Evolutionary conservation across 2,329 filamentous ascomycete genomes (phyloP).

Genomic region (Cladophialophora psammophila): DNA sequence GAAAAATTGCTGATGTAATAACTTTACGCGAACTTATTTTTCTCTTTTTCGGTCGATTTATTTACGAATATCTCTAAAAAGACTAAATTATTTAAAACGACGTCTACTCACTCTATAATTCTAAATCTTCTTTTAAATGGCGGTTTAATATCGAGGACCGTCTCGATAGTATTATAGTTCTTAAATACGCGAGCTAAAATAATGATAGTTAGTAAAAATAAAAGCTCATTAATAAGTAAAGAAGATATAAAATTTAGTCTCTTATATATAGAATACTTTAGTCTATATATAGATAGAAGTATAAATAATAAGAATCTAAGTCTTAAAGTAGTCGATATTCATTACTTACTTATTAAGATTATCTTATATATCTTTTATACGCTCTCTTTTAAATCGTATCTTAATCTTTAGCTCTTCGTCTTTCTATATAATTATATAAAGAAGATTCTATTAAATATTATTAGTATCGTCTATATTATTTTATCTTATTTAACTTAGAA

Average conservation of each 20-base stretch:
- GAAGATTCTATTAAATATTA: not conserved
- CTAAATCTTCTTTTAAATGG: not conserved
- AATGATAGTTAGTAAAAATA: not conserved
- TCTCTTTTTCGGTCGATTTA: not conserved
- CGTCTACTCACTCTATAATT: not conserved
- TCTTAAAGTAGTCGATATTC: not conserved
- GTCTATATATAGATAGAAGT: not conserved
- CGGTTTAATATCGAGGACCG: not conserved
- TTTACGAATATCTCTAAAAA: not conserved
- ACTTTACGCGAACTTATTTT: not conserved
- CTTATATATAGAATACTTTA: not conserved
- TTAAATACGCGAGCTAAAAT: not conserved
- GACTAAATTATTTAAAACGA: not conserved
- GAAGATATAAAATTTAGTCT: not conserved
- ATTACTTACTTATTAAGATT: not conserved
- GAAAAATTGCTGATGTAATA: too few relatives aligned
- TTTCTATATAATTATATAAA: not conserved
- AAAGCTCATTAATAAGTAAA: not conserved
- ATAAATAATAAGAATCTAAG: not conserved
- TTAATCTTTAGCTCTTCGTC: not conserved
- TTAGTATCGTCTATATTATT: not conserved
- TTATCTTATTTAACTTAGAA: not conserved
- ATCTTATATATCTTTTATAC: not conserved
- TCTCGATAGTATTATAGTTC: not conserved
- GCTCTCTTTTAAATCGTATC: not conserved